Evolutionary conservation across 1,284 basidiomycete species (phyloP).

Genomic region (Tranzscheliella williamsii): DNA sequence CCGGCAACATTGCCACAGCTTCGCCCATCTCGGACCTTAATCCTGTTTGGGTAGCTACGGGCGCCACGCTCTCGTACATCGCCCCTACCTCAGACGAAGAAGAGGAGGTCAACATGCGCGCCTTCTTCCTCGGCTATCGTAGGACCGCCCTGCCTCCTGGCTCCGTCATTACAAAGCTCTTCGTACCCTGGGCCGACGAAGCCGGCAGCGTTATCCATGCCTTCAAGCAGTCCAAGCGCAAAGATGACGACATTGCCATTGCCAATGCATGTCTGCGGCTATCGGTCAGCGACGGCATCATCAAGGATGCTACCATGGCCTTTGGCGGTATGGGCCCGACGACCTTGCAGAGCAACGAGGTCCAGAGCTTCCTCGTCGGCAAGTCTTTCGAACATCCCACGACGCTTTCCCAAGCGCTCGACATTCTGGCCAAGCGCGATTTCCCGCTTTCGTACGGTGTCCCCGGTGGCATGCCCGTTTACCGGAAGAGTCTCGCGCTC

Average conservation of each 20-base stretch:
- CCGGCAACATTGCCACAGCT: constrained; percentile 62
- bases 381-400: constrained; percentile 11
- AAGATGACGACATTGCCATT: constrained; percentile 62
- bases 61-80: constrained; percentile 39
- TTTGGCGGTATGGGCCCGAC: constrained; percentile 62
- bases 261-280: constrained; percentile 58
- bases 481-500: constrained; percentile 59
- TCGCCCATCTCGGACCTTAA: constrained; percentile 62
- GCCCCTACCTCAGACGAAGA: constrained; percentile 27
- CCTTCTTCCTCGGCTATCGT: constrained; percentile 61
- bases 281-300: constrained; percentile 12
- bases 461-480: constrained; percentile 62
- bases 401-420: constrained; percentile 13
- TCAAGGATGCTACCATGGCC: constrained; percentile 49
- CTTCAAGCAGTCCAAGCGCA: constrained; percentile 62
- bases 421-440: constrained; percentile 46
- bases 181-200: constrained; percentile 35
- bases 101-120: constrained; percentile 34
- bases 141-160: constrained; percentile 58
- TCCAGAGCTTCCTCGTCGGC: constrained; percentile 38
- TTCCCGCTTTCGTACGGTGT: constrained; percentile 59
- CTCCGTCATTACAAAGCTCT: constrained; percentile 54
- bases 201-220: constrained; percentile 50
- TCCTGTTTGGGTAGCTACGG: constrained; percentile 61
- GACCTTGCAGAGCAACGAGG: constrained; percentile 39